A percentile compares a stretch with the other conserved stretches of the same genome.
These are phyloP conservation scores for Phytophthora constricta DNA, from an alignment of 352 stramenopile species.

Conservation along the genomic window DNA sequence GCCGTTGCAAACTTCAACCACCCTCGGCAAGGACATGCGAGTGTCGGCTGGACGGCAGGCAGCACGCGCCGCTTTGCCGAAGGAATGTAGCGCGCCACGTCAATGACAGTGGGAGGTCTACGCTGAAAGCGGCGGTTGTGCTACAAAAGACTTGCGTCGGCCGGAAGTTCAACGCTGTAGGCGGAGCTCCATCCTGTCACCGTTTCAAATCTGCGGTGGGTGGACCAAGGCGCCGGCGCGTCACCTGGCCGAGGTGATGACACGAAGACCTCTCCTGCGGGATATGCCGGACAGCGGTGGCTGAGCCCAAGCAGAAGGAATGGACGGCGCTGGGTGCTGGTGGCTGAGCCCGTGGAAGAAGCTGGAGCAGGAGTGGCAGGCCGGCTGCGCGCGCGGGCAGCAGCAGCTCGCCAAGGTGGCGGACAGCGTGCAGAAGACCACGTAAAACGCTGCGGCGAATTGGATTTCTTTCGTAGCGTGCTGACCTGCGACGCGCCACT, in stretches of 20 bases:
- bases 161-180: too few species aligned
- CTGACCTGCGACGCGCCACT: not conserved
- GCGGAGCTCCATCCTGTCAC: not conserved
- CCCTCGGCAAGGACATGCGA: too few species aligned
- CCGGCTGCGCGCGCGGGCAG: slow-evolving; percentile 49
- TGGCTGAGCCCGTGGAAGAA: slow-evolving; percentile 68
- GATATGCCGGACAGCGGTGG: not conserved
- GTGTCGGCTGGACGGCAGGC: too few species aligned
- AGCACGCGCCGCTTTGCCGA: too few species aligned
- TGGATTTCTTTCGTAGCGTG: not conserved
- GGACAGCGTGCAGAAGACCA: slow-evolving; percentile 79
- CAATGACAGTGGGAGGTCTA: too few species aligned
- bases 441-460: too few species aligned
- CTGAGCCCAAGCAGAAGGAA: not conserved
- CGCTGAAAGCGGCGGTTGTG: too few species aligned
- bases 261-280: not conserved
- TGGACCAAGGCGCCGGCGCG: not conserved
- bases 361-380: slow-evolving; percentile 72
- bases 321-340: slow-evolving; percentile 48
- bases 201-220: not conserved
- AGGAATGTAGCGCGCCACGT: too few species aligned
- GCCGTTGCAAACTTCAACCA: too few species aligned
- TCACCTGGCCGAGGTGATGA: slow-evolving; percentile 6
- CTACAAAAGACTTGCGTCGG: too few species aligned
- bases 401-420: slow-evolving; percentile 71